Percentiles rank a stretch among this genome's conserved stretches.
phyloP scores from a whole-genome alignment of 768 basidiomycete genomes.

The Auriscalpium orientale region DNA sequence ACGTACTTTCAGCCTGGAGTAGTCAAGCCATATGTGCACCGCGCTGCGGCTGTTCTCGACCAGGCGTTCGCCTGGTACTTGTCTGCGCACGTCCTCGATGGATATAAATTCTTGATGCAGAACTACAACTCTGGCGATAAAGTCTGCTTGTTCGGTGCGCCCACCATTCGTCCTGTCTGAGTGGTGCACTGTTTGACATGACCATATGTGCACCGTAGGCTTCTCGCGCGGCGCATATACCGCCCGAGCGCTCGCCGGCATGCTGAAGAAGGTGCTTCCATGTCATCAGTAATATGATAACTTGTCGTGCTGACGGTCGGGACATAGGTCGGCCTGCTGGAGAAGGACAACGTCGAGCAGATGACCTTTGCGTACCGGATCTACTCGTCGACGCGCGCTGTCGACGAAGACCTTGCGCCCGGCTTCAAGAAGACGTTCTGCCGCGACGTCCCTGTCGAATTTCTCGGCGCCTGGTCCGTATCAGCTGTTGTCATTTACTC shows the following conservation, averaged over 20 bases:
- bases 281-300: neutral
- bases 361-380: conserved; percentile 69
- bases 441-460: conserved; percentile 61
- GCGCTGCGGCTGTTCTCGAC: conserved; percentile 56
- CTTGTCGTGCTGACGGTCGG: neutral
- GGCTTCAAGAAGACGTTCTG: conserved; percentile 74
- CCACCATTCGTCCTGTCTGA: neutral
- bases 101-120: conserved; percentile 74
- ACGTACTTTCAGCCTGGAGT: conserved; percentile 54
- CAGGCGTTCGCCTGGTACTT: conserved; percentile 73
- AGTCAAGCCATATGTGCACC: conserved; percentile 50
- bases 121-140: conserved; percentile 68
- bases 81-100: conserved; percentile 62
- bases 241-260: conserved; percentile 65
- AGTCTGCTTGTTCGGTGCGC: conserved; percentile 63
- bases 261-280: conserved; percentile 55
- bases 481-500: neutral
- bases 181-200: neutral
- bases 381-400: conserved; percentile 46
- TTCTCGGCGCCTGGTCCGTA: conserved; percentile 68
- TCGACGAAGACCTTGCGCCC: conserved; percentile 38
- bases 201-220: conserved; percentile 31
- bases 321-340: conserved; percentile 60
- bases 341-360: conserved; percentile 60
- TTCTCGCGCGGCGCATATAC: conserved; percentile 72